Conservation (phyloP, 1,284 basidiomycete species). For the Rugosomyces carneus region DNA sequence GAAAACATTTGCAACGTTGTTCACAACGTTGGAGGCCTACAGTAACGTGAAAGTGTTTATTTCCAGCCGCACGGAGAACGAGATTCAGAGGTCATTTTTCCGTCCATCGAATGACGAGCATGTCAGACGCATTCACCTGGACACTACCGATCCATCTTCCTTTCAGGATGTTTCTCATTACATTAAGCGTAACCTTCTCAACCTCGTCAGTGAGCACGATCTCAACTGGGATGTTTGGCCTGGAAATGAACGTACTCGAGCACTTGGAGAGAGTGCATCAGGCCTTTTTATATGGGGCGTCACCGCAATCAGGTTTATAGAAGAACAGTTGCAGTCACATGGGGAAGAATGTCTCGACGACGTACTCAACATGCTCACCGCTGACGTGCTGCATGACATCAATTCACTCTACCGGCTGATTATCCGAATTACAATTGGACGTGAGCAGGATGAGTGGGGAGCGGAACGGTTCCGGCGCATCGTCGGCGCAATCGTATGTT, state of each 20-base stretch:
- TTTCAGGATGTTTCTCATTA: constrained; percentile 10
- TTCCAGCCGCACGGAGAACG: constrained; percentile 13
- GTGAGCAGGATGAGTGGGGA: constrained; percentile 2
- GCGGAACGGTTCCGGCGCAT: constrained; percentile 9
- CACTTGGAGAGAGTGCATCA: constrained; percentile 6
- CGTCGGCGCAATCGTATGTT: constrained; percentile 9
- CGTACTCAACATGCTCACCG: constrained; percentile 5
- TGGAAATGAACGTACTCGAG: constrained; percentile 1
- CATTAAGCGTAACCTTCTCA: constrained; percentile 3
- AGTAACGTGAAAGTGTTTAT: constrained; percentile 12
- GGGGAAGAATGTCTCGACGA: constrained; percentile 5
- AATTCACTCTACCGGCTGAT: constrained; percentile 12
- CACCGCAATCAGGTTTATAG: constrained; percentile 3
- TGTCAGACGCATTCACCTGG: constrained; percentile 13
- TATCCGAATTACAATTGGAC: constrained; percentile 2
- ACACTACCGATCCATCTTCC: constrained; percentile 8
- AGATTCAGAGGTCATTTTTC: constrained; percentile 10
- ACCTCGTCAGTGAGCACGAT: constrained; percentile 9
- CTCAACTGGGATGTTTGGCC: constrained; percentile 2
- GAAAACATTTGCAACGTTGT: constrained; percentile 7
- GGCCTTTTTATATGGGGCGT: constrained; percentile 16
- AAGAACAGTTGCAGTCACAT: constrained; percentile 2
- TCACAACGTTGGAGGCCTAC: constrained; percentile 3
- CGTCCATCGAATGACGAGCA: neutral
- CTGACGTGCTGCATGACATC: constrained; percentile 5